Evolutionary conservation across 2,329 filamentous ascomycete genomes (phyloP).

Genomic region (Fusarium brevicatenulatum): DNA sequence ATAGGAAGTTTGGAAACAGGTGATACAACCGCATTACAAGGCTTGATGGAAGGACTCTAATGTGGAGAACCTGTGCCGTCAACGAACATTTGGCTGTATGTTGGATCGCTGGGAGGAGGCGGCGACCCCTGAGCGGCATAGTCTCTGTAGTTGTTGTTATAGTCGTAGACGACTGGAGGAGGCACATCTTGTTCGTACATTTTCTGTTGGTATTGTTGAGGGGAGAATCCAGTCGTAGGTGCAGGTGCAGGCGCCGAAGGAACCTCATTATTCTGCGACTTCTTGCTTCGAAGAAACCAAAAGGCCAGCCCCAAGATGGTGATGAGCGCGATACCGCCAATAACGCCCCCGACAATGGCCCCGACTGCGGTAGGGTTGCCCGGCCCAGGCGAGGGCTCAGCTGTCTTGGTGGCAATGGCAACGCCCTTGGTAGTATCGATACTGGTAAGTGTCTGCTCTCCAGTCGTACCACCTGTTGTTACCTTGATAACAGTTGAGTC

Average conservation of each 20-base stretch:
- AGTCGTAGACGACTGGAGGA: neutral
- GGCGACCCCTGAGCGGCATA: neutral
- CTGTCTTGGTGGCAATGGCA: neutral
- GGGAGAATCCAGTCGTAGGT: too few relatives aligned
- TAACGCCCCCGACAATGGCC: neutral
- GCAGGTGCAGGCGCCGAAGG: neutral
- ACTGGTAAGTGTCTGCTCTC: neutral
- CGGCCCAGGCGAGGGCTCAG: neutral
- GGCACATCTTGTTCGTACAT: neutral
- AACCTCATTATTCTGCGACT: neutral
- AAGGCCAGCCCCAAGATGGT: neutral
- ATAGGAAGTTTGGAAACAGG: neutral
- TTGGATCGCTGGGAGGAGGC: neutral
- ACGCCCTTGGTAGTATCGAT: neutral
- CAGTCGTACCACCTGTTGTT: neutral
- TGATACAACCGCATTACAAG: neutral
- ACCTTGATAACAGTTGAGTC: neutral
- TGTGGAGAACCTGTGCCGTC: neutral
- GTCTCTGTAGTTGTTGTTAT: neutral
- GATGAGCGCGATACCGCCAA: neutral
- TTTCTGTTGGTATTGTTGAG: neutral
- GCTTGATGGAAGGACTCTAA: neutral
- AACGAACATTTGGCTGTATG: neutral
- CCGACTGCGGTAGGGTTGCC: neutral
- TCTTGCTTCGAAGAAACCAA: neutral